Base-by-base conservation (phyloP, 2,329 filamentous ascomycete genomes). In the Daldinia sp. region DNA sequence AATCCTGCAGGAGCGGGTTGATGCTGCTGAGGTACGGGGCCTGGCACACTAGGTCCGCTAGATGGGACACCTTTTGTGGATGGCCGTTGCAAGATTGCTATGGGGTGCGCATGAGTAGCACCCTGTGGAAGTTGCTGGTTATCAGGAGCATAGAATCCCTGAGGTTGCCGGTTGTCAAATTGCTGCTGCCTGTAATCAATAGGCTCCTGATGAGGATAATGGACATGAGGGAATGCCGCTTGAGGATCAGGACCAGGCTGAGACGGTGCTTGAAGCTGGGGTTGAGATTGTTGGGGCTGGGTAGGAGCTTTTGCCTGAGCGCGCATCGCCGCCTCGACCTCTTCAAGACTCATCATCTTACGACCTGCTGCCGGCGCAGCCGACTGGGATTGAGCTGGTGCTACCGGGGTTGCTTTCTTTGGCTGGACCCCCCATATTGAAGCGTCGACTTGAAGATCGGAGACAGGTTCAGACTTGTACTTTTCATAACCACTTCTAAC, bases 261-360 rank as follows among this genome's bases (percentile, higher is more conserved):
- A 58, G 79, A 73, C 7, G 78, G 71, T 7, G 52, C n/a, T 48
- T 67, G 53, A 65, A 10, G 59, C 43, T 75, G 76, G 4, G 70
- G 69, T 30, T 74, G 70, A 30, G 79, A 71, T 15, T 75, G 74
- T 34, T 76, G 72, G 15, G 77, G 68, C 6, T 77, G 74, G 58
- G 79, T 73, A 7, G 78, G 71, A 9, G 81, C 78, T 64, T 83
- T 83, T 29, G 86, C 79, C 69, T 94, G 90, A 30, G 86, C 83
- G 63, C 91, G 87, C 90, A 99, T 94, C 67, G 93, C 89, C 55
- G 94, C 94, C 79, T 99, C 95, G 17, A 99, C 94, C 80, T 99
- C 95, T 76, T 98, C 95, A 73, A 99, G 78, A 72, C 93, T 98
- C 90, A 99, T 89, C 79, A 97, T 90, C 81, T 94, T 97, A 72